These are phyloP conservation scores for Arachnomyces sp. DNA, from an alignment of 2,329 filamentous ascomycete genomes.

Conservation along the genomic window DNA sequence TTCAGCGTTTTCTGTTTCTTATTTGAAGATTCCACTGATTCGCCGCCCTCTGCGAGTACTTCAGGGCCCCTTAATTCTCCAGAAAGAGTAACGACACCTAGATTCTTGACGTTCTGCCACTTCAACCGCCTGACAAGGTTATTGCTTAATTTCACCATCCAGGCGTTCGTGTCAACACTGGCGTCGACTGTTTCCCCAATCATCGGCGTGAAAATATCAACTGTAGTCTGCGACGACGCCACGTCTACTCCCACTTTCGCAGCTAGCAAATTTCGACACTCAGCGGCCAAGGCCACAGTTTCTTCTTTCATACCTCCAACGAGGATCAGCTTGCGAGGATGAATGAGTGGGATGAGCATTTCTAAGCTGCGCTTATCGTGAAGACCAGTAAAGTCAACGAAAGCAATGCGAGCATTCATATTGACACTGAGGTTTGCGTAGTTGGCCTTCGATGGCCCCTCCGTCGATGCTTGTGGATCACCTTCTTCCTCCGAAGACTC, in stretches of 20 bases:
- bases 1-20: slow-evolving; percentile 48
- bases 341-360: slow-evolving; percentile 90
- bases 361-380: slow-evolving; percentile 91
- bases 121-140: slow-evolving; percentile 76
- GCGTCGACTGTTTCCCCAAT: slow-evolving; percentile 73
- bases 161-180: slow-evolving; percentile 95
- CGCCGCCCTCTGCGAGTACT: slow-evolving; percentile 24
- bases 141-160: slow-evolving; percentile 86
- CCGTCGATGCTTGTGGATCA: slow-evolving; percentile 37
- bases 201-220: slow-evolving; percentile 73
- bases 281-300: slow-evolving; percentile 67
- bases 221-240: slow-evolving; percentile 18
- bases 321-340: slow-evolving; percentile 90
- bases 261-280: slow-evolving; percentile 63
- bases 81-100: slow-evolving; percentile 89
- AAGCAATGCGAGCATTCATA: slow-evolving; percentile 69
- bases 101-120: slow-evolving; percentile 87
- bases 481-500: slow-evolving; percentile 48
- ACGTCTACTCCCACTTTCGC: slow-evolving; percentile 28
- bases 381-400: slow-evolving; percentile 84
- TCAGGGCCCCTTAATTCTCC: slow-evolving; percentile 56
- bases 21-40: slow-evolving; percentile 32
- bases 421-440: slow-evolving; percentile 56
- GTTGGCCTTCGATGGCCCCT: slow-evolving; percentile 69
- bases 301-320: slow-evolving; percentile 73